phyloP scores from a whole-genome alignment of 108 stramenopile genomes.

The Skeletonema potamos region DNA sequence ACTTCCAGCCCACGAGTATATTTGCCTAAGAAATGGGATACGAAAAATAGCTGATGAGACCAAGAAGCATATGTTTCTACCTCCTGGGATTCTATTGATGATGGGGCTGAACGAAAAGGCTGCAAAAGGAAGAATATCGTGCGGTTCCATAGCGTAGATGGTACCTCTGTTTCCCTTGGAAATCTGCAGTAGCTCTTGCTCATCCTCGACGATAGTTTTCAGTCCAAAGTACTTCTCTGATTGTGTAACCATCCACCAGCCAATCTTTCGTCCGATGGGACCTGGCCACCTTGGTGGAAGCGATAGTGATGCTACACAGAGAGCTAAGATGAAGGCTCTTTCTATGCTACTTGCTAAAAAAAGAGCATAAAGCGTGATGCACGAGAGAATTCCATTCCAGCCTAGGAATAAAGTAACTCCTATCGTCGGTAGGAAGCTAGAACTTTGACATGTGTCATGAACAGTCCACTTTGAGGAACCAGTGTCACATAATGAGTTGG shows the following conservation, averaged over 20 bases:
- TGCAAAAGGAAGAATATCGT: conserved; percentile 55
- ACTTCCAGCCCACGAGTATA: conserved; percentile 47
- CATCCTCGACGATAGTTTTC: conserved; percentile 53
- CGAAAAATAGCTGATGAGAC: conserved; percentile 47
- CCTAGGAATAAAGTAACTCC: conserved; percentile 43
- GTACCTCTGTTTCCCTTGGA: conserved; percentile 31
- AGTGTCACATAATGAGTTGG: no score
- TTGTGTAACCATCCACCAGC: conserved; percentile 46
- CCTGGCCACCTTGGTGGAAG: conserved; percentile 44
- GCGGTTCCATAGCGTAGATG: conserved; percentile 55
- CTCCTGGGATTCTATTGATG: conserved; percentile 42
- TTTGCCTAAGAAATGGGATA: conserved; percentile 55
- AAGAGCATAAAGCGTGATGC: conserved; percentile 20
- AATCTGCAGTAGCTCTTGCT: conserved; percentile 31
- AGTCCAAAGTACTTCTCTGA: conserved; percentile 57
- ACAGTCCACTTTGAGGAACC: conserved; percentile 22
- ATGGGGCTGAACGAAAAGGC: conserved; percentile 46
- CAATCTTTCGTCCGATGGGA: conserved; percentile 16
- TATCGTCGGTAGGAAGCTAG: conserved; percentile 27
- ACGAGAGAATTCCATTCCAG: conserved; percentile 39
- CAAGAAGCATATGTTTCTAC: conserved; percentile 20
- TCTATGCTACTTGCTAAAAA: conserved; percentile 24
- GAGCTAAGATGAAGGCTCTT: conserved; percentile 19
- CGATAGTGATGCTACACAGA: conserved; percentile 12
- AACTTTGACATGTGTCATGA: conserved; percentile 20